Base-by-base conservation (phyloP, 1,284 basidiomycete species). In the Tetrapyrgos nigripes region DNA sequence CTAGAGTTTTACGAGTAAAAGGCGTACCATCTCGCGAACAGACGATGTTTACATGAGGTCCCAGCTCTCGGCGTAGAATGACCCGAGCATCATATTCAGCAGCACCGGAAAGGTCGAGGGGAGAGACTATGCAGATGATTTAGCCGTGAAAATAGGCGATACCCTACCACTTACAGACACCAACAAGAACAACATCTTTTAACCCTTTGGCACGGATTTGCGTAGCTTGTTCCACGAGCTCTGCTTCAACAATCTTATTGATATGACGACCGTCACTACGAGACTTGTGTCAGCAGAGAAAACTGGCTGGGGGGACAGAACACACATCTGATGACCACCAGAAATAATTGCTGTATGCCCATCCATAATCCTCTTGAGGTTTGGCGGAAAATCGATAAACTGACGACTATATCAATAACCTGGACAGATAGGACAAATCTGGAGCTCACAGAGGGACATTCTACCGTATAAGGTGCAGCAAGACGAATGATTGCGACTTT, bases 401-500 rank as follows among this genome's bases (percentile, higher is more conserved):
- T 81, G 71, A 1, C 69, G 69, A 51, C 31, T 31, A 31, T 17
- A 33, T 72, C 70, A 53, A 53, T n/a, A 52, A 3, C 6, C 23
- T 17, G 10, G 9, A 13, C 21, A 27, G 19, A 27, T 24, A 37
- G 23, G 24, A 45, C 23, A 26, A 8, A 4, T 9, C 4, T 29
- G 26, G 14, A 45, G 57, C 64, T 58, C 57, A 67, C 70, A 3
- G 72, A 59, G 27, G 71, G 71, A 55, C 64, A 68, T 60, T 81
- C 77, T 29, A 68, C 70, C 1, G 81, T 80, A 62, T 81, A 83
- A 1, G 80, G 80, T 0, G 76, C 76, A 56, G 79, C 80, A 4
- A 84, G 69, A 33, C 82, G 76, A 26, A 84, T 72, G 24, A 84
- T 80, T 1, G 82, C 82, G 3, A 84, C 81, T 61, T 79, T 80